Evolutionary conservation across 768 basidiomycete genomes (phyloP).

Genomic region (Amylocystis lapponica): DNA sequence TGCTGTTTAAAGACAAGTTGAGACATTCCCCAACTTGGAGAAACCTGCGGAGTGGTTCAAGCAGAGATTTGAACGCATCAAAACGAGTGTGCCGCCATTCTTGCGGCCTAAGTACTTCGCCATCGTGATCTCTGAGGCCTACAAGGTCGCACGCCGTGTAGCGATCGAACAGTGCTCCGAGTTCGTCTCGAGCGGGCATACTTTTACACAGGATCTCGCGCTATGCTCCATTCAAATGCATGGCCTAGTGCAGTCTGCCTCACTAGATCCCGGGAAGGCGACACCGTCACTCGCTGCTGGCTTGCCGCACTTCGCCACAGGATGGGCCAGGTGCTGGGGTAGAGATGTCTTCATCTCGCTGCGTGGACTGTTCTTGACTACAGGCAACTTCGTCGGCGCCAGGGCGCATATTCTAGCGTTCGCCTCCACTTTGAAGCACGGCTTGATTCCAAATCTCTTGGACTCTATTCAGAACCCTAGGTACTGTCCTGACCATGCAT

Average conservation of each 20-base stretch:
- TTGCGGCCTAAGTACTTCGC: conserved; percentile 97
- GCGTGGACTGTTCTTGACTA: conserved; percentile 89
- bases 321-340: conserved; percentile 98
- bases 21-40: conserved; percentile 59
- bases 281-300: conserved; percentile 91
- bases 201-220: conserved; percentile 87
- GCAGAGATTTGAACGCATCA: conserved; percentile 81
- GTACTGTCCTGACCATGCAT: too few species aligned
- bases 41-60: conserved; percentile 80
- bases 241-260: conserved; percentile 86
- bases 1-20: conserved; percentile 42
- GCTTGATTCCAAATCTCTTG: conserved; percentile 91
- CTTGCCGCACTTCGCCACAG: conserved; percentile 86
- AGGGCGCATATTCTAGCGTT: conserved; percentile 90
- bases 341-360: conserved; percentile 92
- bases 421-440: conserved; percentile 89
- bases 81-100: conserved; percentile 70
- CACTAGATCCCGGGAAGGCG: conserved; percentile 63
- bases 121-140: conserved; percentile 82
- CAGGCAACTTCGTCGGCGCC: conserved; percentile 83
- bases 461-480: conserved; percentile 84
- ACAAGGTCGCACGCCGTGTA: conserved; percentile 81
- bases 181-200: conserved; percentile 78
- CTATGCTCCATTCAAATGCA: conserved; percentile 86
- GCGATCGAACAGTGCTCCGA: conserved; percentile 87